Conservation (phyloP, 441 rosid species). For the Populus hybrid region DNA sequence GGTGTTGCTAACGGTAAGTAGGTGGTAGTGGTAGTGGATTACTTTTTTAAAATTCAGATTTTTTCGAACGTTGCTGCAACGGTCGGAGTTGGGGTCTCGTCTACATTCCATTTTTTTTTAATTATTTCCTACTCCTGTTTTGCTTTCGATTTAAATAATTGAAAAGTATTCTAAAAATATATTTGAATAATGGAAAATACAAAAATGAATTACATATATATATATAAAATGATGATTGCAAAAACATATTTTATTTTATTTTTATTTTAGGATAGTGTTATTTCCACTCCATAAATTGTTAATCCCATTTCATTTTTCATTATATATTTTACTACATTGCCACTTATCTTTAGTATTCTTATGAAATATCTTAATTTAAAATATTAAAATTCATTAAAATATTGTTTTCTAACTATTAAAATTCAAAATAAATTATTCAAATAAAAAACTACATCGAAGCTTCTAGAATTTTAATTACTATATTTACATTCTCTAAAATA, state of each 20-base stretch:
- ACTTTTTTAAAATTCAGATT: constrained; percentile 31
- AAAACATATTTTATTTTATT: too few relatives aligned
- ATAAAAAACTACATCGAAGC: too few relatives aligned
- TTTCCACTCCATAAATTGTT: background rate
- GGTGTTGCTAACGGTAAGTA: constrained; percentile 47
- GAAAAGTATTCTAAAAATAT: background rate
- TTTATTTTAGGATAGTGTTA: background rate
- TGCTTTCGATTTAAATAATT: background rate
- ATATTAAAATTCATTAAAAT: too few relatives aligned
- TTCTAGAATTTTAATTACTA: too few relatives aligned
- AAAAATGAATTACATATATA: constrained; percentile 8
- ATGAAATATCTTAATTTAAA: background rate
- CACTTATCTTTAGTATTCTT: background rate
- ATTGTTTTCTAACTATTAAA: background rate
- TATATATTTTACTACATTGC: background rate
- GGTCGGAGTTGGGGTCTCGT: constrained; percentile 37
- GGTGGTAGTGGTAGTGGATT: background rate
- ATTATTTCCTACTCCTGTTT: background rate
- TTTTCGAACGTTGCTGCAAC: constrained; percentile 61
- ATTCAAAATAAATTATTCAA: too few relatives aligned
- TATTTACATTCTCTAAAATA: too few relatives aligned
- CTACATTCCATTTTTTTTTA: background rate
- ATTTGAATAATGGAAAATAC: background rate
- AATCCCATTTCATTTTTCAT: too few relatives aligned
- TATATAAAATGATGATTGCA: too few relatives aligned